Evolutionary conservation across 768 basidiomycete species (phyloP), one percentile per base, ranked within the genome.

Genomic region (Pholiota molesta): DNA sequence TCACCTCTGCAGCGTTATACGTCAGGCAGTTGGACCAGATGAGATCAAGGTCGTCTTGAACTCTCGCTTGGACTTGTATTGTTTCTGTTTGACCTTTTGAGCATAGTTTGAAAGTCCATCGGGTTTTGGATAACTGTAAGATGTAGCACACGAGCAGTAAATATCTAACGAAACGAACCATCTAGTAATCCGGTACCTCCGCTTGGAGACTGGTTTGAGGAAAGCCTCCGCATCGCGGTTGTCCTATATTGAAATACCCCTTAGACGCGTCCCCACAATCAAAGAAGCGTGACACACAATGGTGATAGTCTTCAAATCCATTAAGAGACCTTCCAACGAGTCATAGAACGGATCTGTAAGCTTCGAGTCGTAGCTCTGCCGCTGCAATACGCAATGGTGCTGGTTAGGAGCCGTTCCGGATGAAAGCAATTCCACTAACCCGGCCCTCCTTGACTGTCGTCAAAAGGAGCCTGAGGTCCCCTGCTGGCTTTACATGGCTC

Each of bases 21-120:
- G 84, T 87, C 65, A 90, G 85, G 75, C 97, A 98, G 66, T 99
- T 99, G 51, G 87, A 87, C 97, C 97, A 99, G 66, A 99, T 98
- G 63, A 98, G 85, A 66, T 97, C 93, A 45, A 99, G 79, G 77
- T 99, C 97, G 62, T 92, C 90, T 65, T 90, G 76, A 99, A 99
- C 69, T 96, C 92, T 65, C 87, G 82, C 77, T 99, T 99, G 31
- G 89, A 93, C 76, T 96, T 95, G 84, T 97, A 98, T 52, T 86
- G 83, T 72, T 92, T 93, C 61, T 84, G 80, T 78, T 97, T 99
- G 72, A 98, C 91, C 76, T 96, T 96, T 89, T 94, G 55, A 90
- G 82, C 85, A 99, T 92, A 0, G 95, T 92, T 63, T 88, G 88
- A 47, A 99, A 81, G 78, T 99, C 97, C 97, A 99, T 99, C 5